Base-by-base conservation (phyloP, 768 basidiomycete genomes). In the Gyrodon lividus region DNA sequence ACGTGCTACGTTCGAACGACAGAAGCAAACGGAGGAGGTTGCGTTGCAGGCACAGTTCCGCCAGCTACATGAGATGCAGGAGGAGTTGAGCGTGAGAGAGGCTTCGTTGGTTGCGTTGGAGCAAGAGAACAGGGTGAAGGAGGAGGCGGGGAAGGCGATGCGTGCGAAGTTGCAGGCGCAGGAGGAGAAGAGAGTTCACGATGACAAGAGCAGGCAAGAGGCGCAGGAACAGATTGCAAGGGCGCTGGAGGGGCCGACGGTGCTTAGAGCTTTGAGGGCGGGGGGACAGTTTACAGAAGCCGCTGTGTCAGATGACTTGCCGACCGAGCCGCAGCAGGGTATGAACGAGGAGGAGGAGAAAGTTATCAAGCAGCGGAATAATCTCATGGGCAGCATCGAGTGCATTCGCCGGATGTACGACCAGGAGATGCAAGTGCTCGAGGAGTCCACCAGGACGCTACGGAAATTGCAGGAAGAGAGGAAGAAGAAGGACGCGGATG, bases 391-490 rank as follows among this genome's bases (percentile, higher is more conserved):
- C 6, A 35, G 39, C 13, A 17, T 68, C 30, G 55, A 57, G 17
- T 46, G 54, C 28, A 41, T 59, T 50, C 59, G 55, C 14, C 53
- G 50, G 40, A 52, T 57, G 48, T 59, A 59, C 34, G 16, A 44
- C n/a, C 56, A 59, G 22, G 64, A 55, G 41, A 22, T 54, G 40
- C 56, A 52, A 28, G 43, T 43, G 42, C 23, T 67, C 24, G 58
- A 59, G 45, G 61, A 58, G 44, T 51, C 41, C 14, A 52, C 42
- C 26, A 44, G 28, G 24, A 49, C 46, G 9, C 57, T 68, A n/a
- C 59, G 51, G 23, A 59, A 46, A 23, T 43, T 72, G 37, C 60
- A 54, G 46, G 64, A 63, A 48, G 63, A 66, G 50, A 56, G 58
- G 46, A 53, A 56, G 31, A 48, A 50, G 39, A 61, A 54, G 56